These are phyloP conservation scores for Linaria vulgaris DNA, from an alignment of 257 asterid genomes.

Conservation along the genomic window DNA sequence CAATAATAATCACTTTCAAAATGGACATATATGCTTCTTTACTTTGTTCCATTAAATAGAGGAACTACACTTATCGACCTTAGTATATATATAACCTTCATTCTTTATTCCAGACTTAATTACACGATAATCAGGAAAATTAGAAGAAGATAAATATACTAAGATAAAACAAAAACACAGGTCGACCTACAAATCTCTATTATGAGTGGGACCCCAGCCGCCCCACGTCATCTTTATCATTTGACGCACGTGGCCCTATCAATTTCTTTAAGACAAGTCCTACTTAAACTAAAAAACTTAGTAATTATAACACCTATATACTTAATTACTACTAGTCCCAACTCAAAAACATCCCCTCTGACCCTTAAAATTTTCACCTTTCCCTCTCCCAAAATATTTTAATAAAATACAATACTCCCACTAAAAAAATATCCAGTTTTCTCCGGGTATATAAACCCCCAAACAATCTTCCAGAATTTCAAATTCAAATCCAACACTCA, in stretches of 20 bases:
- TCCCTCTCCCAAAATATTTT: slow-evolving; percentile 10
- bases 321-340: neutral
- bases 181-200: neutral
- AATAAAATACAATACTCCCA: neutral
- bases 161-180: neutral
- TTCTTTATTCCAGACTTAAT: too few relatives aligned
- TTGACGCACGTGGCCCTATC: slow-evolving; percentile 55
- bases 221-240: slow-evolving; percentile 41
- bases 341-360: slow-evolving; percentile 33
- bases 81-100: too few relatives aligned
- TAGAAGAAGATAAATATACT: neutral
- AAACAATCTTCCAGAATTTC: slow-evolving; percentile 2
- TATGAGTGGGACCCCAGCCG: slow-evolving; percentile 46
- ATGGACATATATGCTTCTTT: too few relatives aligned
- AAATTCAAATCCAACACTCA: neutral
- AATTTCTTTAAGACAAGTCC: neutral
- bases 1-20: too few relatives aligned
- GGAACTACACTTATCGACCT: too few relatives aligned
- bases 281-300: neutral
- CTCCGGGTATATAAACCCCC: slow-evolving; percentile 39
- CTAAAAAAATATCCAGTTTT: slow-evolving; percentile 6
- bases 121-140: too few relatives aligned
- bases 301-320: neutral
- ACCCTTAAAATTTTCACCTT: slow-evolving; percentile 8
- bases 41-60: too few relatives aligned